Evolutionary conservation across 352 stramenopile genomes (phyloP), one percentile per base, ranked within the genome.

Genomic region (Blastocystis sp.): DNA sequence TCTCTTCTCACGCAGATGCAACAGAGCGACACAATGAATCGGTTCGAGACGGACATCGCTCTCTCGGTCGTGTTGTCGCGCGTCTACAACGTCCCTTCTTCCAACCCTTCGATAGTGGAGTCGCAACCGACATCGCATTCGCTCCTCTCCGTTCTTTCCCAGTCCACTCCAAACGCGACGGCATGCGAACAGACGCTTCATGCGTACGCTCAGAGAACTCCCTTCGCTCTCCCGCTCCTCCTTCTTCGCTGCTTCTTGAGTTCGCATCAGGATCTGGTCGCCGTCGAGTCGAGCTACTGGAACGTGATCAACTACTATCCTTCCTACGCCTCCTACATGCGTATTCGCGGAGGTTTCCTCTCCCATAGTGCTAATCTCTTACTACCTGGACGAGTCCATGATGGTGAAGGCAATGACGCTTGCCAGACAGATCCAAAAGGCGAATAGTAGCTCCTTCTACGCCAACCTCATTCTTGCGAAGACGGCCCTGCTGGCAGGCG

Each of bases 251-350:
- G 69, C 44, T 40, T 81, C 14, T 9, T 24, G 0, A 21, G 24
- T 1, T 21, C 32, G 1, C 51, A 54, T 48, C 51, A 46, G 27
- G 69, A 64, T 34, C 4, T 64, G n/a, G 1, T 48, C 4, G n/a
- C 44, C 1, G 18, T 81, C 21, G 69, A 81, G 18, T 21, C 53
- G n/a, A 34, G 18, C n/a, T 46, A 81, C 24, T 81, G 69, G 69
- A 32, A 44, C 14, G 14, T 81, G 16, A 14, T 81, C 16, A 81
- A 81, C 51, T 81, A 81, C 8, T 81, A 64, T 14, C 69, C 69
- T 27, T 81, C 69, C 18, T 81, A 81, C 38, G 29, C 42, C 21
- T 81, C 69, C 32, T 81, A 81, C 40, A 48, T 29, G 3, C 29
- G 69, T 81, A 42, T 42, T 16, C n/a, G 8, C 40, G n/a, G 9